These are phyloP conservation scores for Zymoseptoria pseudotritici DNA, from an alignment of 2,329 filamentous ascomycete genomes.

Conservation along the genomic window DNA sequence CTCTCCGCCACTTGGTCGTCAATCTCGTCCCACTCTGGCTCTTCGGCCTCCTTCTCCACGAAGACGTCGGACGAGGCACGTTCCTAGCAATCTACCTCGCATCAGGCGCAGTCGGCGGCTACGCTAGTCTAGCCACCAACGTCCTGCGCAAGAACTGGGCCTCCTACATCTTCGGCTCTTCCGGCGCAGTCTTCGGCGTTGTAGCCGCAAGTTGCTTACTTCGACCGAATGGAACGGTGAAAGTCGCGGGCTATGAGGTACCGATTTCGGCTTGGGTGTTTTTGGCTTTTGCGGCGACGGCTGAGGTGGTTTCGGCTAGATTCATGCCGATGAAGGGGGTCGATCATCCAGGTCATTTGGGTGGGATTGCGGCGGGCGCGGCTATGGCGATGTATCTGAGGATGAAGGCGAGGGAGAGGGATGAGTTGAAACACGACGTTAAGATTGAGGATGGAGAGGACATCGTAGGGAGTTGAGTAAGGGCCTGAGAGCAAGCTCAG, in stretches of 20 bases:
- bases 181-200: constrained; percentile 56
- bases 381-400: constrained; percentile 7
- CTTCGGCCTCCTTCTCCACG: constrained; percentile 59
- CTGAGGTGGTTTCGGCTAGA: constrained; percentile 21
- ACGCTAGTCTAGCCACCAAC: constrained; percentile 47
- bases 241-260: constrained; percentile 24
- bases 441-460: background rate
- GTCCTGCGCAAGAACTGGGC: constrained; percentile 38
- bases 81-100: constrained; percentile 62
- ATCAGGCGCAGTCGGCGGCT: constrained; percentile 51
- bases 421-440: background rate
- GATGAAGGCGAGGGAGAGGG: background rate
- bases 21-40: constrained; percentile 63
- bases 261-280: constrained; percentile 32
- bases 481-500: no score
- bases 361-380: constrained; percentile 21
- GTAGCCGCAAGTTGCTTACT: constrained; percentile 50
- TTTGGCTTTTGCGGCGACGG: constrained; percentile 28
- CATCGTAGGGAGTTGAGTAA: background rate
- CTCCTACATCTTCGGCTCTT: constrained; percentile 57
- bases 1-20: constrained; percentile 49
- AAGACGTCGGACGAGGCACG: constrained; percentile 60
- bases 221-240: constrained; percentile 21
- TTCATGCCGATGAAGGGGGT: constrained; percentile 19
- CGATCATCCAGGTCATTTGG: constrained; percentile 32